Evolutionary conservation across 352 stramenopile genomes (phyloP).

Genomic region (Globisporangium radiosum): DNA sequence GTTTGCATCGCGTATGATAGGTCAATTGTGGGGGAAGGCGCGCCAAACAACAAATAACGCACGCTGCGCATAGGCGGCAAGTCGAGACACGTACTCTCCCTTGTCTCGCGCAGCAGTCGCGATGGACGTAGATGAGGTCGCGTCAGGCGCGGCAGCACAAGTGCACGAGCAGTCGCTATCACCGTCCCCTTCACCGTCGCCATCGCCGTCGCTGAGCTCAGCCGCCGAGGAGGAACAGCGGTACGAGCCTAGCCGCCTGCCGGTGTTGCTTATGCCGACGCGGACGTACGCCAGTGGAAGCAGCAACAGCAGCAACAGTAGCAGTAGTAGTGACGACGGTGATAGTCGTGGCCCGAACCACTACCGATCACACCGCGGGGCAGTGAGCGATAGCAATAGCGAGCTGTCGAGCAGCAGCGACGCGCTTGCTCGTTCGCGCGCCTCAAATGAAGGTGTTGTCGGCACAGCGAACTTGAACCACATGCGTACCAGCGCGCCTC

Average conservation of each 20-base stretch:
- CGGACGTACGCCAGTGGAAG: conserved; percentile 22
- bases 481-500: background rate
- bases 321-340: conserved; percentile 8
- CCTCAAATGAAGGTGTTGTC: background rate
- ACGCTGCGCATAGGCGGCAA: too few relatives aligned
- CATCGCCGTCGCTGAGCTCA: too few relatives aligned
- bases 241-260: background rate
- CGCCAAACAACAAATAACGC: too few relatives aligned
- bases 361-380: background rate
- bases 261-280: conserved; percentile 18
- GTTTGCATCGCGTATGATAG: too few relatives aligned
- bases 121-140: background rate
- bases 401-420: background rate
- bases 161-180: too few relatives aligned
- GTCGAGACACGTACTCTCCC: too few relatives aligned
- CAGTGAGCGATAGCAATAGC: too few relatives aligned
- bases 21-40: too few relatives aligned
- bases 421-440: background rate
- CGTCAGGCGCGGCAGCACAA: background rate
- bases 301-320: conserved; percentile 7
- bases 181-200: too few relatives aligned
- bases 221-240: background rate
- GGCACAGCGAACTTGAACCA: background rate
- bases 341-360: background rate
- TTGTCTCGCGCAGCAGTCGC: background rate